phyloP scores from a whole-genome alignment of 345 rosid genomes.

The Eutrema heterophyllum region DNA sequence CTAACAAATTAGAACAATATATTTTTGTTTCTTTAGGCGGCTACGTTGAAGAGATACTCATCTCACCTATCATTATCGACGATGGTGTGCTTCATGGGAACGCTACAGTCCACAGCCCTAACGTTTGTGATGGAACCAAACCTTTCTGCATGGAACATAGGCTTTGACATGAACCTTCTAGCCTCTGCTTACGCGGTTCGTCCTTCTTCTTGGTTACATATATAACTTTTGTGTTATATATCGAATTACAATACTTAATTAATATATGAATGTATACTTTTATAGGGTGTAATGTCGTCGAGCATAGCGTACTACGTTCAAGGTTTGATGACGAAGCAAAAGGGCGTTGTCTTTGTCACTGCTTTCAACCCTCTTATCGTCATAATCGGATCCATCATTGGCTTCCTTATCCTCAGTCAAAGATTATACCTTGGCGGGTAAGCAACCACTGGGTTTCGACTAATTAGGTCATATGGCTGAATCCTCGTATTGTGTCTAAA shows the following conservation, averaged over 20 bases:
- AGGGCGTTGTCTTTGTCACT: constrained; percentile 81
- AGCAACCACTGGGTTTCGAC: background rate
- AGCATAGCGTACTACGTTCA: constrained; percentile 91
- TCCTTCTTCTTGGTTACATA: background rate
- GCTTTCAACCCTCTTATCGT: constrained; percentile 92
- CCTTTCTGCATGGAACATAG: constrained; percentile 58
- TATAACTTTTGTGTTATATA: background rate
- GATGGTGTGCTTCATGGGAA: constrained; percentile 74
- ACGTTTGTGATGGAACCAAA: constrained; percentile 76
- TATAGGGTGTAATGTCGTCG: constrained; percentile 83
- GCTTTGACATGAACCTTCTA: constrained; percentile 92
- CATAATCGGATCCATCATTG: constrained; percentile 83
- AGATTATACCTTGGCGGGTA: constrained; percentile 78
- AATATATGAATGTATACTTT: background rate
- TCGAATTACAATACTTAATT: background rate
- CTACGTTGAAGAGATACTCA: constrained; percentile 81
- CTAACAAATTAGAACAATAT: background rate
- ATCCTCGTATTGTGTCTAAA: background rate
- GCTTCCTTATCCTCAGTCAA: constrained; percentile 72
- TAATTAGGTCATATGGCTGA: background rate
- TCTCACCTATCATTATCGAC: constrained; percentile 79
- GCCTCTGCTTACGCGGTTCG: constrained; percentile 91
- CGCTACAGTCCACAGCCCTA: constrained; percentile 80
- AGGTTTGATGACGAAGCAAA: constrained; percentile 79
- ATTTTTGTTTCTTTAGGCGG: constrained; percentile 37